Percentiles rank a stretch among this genome's conserved stretches.
Evolutionary conservation across 768 basidiomycete species (phyloP).

Genomic region (Phaeolepiota aurea): DNA sequence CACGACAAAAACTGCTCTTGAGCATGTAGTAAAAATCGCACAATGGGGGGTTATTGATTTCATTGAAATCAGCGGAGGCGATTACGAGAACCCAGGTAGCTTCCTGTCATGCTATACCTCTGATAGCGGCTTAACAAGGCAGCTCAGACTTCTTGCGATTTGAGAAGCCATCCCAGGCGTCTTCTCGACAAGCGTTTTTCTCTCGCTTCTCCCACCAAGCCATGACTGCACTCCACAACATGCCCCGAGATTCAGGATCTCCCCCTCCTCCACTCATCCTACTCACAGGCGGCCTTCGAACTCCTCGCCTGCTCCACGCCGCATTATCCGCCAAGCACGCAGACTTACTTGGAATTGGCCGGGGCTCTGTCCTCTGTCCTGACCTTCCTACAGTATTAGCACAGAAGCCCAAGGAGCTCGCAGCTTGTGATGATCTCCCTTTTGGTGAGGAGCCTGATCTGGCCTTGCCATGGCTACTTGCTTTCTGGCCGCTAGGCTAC

Average conservation of each 20-base stretch:
- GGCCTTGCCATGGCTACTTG: constrained; percentile 9
- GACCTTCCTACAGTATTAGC: constrained; percentile 39
- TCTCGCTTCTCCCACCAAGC: constrained; percentile 55
- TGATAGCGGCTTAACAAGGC: neutral
- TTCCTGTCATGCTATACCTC: neutral
- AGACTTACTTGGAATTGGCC: constrained; percentile 71
- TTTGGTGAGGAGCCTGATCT: constrained; percentile 32
- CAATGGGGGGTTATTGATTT: constrained; percentile 67
- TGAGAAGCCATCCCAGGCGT: constrained; percentile 10
- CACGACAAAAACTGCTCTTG: constrained; percentile 28
- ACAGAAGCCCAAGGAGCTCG: constrained; percentile 11
- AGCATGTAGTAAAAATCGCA: constrained; percentile 54
- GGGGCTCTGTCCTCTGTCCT: constrained; percentile 57
- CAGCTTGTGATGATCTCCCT: constrained; percentile 15
- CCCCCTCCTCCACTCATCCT: constrained; percentile 50
- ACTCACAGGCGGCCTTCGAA: constrained; percentile 74
- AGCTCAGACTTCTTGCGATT: constrained; percentile 34
- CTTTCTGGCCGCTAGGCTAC: constrained; percentile 13
- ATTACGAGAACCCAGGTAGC: constrained; percentile 72
- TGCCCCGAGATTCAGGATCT: constrained; percentile 13
- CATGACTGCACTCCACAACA: constrained; percentile 31
- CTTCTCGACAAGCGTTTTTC: constrained; percentile 66
- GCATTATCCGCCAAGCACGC: constrained; percentile 51
- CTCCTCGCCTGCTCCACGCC: constrained; percentile 42
- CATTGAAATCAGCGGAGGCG: constrained; percentile 83